Base-by-base conservation (phyloP, 2,329 filamentous ascomycete species). In the Nemania sp. region DNA sequence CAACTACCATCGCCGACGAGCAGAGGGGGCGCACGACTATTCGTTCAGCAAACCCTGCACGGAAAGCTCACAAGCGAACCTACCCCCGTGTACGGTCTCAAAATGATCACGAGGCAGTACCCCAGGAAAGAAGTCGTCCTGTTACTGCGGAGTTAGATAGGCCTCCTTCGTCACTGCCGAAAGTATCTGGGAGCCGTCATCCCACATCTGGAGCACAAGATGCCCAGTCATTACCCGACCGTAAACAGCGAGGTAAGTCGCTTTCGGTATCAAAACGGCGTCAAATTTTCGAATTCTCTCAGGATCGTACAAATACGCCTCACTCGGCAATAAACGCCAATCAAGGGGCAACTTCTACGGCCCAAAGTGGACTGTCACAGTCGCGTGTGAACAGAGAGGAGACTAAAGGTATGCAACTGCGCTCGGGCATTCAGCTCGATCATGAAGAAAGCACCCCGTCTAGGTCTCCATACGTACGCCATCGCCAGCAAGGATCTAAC, bases 321-420 rank as follows among this genome's bases (percentile, higher is more conserved):
- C 33, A 23, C 14, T 14, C 37, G n/a, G 17, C 19, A 19, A 47
- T 33, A 17, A 31, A 45, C 22, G 31, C 40, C 14, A 31, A 17
- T 22, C 20, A 44, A 15, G 40, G 19, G 19, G 15, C 17, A 36
- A 37, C 17, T 28, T 39, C 34, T 31, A 44, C 17, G 19, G n/a
- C 26, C 33, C 22, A 23, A 33, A 36, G 52, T 44, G 46, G 47
- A 26, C 36, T 19, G 15, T 40, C 45, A 31, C 41, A 31, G 43
- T 49, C 47, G 46, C 40, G 31, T 47, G 46, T 52, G 40, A 34
- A 48, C 34, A 46, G 42, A 40, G 47, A 51, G 33, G 48, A 50
- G 9, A 15, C 30, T 40, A 24, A 49, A 20, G 17, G 39, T 40
- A 54, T 20, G 34, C 53, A 45, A 15, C 23, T 44, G 49, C 30